Conservation (phyloP, 108 stramenopile genomes). For the Stephanodiscus triporus region DNA sequence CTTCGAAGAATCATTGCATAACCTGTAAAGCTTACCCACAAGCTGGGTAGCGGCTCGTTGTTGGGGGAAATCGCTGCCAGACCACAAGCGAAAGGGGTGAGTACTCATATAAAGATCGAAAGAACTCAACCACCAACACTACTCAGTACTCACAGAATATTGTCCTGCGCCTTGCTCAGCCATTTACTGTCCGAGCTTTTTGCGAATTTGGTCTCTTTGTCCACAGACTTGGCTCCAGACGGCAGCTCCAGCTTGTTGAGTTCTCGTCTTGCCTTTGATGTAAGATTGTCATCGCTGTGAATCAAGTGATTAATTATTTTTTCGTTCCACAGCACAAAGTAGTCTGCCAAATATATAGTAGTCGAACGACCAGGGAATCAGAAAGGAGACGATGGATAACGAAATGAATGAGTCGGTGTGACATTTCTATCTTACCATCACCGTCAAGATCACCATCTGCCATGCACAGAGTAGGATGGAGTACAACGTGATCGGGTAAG, state of each 20-base stretch:
- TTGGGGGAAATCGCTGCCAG: constrained; percentile 15
- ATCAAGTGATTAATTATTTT: constrained; percentile 17
- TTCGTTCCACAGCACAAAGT: constrained; percentile 38
- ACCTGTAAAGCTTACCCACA: constrained; percentile 30
- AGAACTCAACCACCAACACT: not conserved
- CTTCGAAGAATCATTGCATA: constrained; percentile 20
- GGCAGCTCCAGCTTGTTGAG: constrained; percentile 20
- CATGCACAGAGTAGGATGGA: constrained; percentile 13
- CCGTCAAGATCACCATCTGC: constrained; percentile 51
- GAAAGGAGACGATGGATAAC: not conserved
- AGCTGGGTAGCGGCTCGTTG: not conserved
- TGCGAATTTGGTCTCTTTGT: constrained; percentile 16
- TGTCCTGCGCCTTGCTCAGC: constrained; percentile 33
- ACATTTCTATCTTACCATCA: constrained; percentile 16
- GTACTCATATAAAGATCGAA: not conserved
- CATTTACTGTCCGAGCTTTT: constrained; percentile 15
- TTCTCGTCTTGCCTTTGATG: constrained; percentile 13
- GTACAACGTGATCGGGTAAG: not conserved
- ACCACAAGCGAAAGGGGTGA: not conserved
- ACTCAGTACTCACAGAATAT: constrained; percentile 24
- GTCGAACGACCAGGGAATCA: not conserved
- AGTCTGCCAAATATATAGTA: constrained; percentile 22
- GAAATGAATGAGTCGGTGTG: not conserved
- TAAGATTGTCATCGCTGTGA: constrained; percentile 3
- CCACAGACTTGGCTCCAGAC: constrained; percentile 1